Percentiles rank a stretch among this genome's conserved stretches.
Evolutionary conservation across 768 basidiomycete species (phyloP).

Genomic region (Amanita jacksonii): DNA sequence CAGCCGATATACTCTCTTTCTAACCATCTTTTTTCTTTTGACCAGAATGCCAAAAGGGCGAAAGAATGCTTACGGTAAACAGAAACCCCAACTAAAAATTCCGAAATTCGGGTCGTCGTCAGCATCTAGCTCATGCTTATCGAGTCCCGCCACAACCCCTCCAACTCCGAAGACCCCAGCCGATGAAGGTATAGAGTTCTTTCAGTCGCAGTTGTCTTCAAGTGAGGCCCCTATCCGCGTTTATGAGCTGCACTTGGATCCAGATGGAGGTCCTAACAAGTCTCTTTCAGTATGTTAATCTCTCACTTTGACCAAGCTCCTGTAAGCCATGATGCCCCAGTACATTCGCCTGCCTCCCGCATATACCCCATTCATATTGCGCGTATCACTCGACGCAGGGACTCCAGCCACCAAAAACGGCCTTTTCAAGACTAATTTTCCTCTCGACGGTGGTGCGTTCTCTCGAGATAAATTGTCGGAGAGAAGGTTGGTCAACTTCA

Average conservation of each 20-base stretch:
- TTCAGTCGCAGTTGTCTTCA: constrained; percentile 42
- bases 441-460: constrained; percentile 85
- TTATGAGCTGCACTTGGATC: constrained; percentile 78
- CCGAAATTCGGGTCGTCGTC: constrained; percentile 15
- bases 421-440: constrained; percentile 93
- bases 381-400: constrained; percentile 87
- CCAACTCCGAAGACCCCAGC: constrained; percentile 82
- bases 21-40: constrained; percentile 8
- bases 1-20: constrained; percentile 4
- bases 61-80: constrained; percentile 16
- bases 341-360: constrained; percentile 96
- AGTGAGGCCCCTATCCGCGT: constrained; percentile 67
- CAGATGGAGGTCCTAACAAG: constrained; percentile 85
- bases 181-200: constrained; percentile 87
- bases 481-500: too few species aligned
- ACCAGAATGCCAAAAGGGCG: constrained; percentile 17
- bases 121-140: constrained; percentile 14
- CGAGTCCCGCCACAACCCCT: constrained; percentile 19
- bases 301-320: constrained; percentile 2
- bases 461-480: constrained; percentile 65
- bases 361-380: constrained; percentile 77
- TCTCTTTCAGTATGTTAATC: constrained; percentile 61
- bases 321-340: constrained; percentile 31
- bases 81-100: constrained; percentile 22
- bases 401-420: constrained; percentile 87